A percentile compares a stretch with the other conserved stretches of the same genome.
Evolutionary conservation across 2,329 filamentous ascomycete species (phyloP).

Genomic region (Colletotrichum sublineola): DNA sequence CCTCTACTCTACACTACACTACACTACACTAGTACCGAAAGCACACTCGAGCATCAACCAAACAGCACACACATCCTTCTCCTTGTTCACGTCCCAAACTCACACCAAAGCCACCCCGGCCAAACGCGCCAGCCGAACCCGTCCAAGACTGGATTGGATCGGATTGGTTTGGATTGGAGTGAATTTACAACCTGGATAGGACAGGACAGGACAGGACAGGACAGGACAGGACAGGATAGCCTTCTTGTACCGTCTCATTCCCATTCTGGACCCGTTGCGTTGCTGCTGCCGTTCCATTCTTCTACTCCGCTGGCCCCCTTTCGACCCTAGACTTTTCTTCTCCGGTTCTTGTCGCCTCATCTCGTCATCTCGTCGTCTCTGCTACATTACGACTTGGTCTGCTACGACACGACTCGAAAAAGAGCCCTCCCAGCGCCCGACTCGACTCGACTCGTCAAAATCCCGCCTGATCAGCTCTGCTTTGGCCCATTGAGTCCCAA

Average conservation of each 20-base stretch:
- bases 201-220: too few relatives aligned
- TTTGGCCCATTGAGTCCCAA: slow-evolving; percentile 1
- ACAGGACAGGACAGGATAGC: background rate
- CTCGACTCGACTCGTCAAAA: slow-evolving; percentile 2
- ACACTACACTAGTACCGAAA: slow-evolving; percentile 8
- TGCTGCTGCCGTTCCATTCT: slow-evolving; percentile 19
- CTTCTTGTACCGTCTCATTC: slow-evolving; percentile 8
- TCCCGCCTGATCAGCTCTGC: background rate
- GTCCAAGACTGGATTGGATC: slow-evolving; percentile 1
- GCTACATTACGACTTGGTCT: background rate
- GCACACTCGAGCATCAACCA: slow-evolving; percentile 8
- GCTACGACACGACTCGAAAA: background rate
- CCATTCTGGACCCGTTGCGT: background rate
- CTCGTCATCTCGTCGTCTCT: slow-evolving; percentile 6
- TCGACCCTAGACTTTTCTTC: slow-evolving; percentile 1
- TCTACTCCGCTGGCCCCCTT: slow-evolving; percentile 22
- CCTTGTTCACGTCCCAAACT: background rate
- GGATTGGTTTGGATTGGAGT: background rate
- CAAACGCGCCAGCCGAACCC: background rate
- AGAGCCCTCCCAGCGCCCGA: background rate
- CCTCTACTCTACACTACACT: slow-evolving; percentile 2
- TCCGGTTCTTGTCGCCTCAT: slow-evolving; percentile 2
- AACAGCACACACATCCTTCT: background rate
- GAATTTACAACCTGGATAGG: background rate
- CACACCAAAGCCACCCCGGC: background rate